Base-by-base conservation (phyloP, 371 early-diverging fungal genomes). In the Mucor plumbeus region DNA sequence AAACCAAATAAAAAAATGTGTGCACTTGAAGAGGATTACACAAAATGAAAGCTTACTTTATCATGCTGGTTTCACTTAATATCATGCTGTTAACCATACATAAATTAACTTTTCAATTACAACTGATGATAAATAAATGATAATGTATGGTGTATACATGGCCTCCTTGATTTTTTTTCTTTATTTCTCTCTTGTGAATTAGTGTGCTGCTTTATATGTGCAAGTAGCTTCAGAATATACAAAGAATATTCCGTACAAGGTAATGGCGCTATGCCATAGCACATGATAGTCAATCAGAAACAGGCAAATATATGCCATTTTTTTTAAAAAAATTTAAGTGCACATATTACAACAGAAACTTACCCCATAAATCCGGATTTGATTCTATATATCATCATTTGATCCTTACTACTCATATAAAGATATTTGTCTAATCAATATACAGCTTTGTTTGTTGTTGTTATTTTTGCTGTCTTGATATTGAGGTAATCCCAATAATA, bases 41-140 rank as follows among this genome's bases (percentile, higher is more conserved):
- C 55, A 55, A 55, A 55, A n/a, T 33, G 5, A 50, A 50, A 50
- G 26, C 26, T 50, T 50, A 5, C 50, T 50, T 11, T 55, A 34
- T 55, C 55, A 55, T 55, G 55, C 55, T 55, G 55, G 55, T 55
- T 55, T 35, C 55, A 55, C 55, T 55, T 13, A 35, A 15, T 21
- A 50, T 11, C 50, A 50, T 26, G 50, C 50, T 50, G 21, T 50
- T 8, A 21, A 50, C 21, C 26, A 50, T 50, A 50, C 50, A 50
- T 50, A 50, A 50, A 50, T 50, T 50, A 50, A 50, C 50, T 50
- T 50, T 50, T 50, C 50, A 50, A 50, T 50, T 50, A 50, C 50
- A 26, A 50, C 50, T 21, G 50, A 50, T 50, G 50, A 11, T 21
- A 38, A 38, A 38, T 38, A 38, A 38, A 38, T 38, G 38, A 1